Evolutionary conservation across 768 basidiomycete species (phyloP).

Genomic region (Boletus rufocinnamomeus): DNA sequence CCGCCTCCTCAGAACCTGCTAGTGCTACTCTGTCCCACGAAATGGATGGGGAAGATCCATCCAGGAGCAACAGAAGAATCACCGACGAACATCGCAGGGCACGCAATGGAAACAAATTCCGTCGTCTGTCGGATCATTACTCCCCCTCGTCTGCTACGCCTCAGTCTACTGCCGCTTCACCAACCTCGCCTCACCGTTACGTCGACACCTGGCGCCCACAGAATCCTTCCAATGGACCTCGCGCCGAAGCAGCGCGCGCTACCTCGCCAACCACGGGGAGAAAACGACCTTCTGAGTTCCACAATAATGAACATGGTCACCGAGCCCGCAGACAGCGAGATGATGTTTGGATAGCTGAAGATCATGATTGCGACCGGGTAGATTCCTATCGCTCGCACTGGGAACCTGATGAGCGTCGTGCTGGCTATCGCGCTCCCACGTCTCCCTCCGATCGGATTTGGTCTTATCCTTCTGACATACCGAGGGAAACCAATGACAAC

Average conservation of each 20-base stretch:
- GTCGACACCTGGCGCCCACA: constrained; percentile 11
- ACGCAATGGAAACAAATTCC: constrained; percentile 1
- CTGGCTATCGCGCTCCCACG: constrained; percentile 4
- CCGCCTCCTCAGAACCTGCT: constrained; percentile 15
- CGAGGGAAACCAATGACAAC: constrained; percentile 13
- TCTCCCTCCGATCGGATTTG: constrained; percentile 12
- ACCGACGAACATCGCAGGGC: constrained; percentile 14
- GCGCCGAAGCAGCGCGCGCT: constrained; percentile 22
- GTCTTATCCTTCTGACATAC: constrained; percentile 8
- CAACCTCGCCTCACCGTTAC: constrained; percentile 5
- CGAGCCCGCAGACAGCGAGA: constrained; percentile 28
- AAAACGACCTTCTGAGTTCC: constrained; percentile 26
- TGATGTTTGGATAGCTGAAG: constrained; percentile 21
- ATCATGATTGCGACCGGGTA: constrained; percentile 7
- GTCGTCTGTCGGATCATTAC: constrained; percentile 11
- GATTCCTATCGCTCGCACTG: constrained; percentile 8
- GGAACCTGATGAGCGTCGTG: constrained; percentile 19
- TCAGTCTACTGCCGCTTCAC: constrained; percentile 5
- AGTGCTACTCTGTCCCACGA: constrained; percentile 6
- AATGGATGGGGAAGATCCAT: constrained; percentile 11
- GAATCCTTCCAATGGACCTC: constrained; percentile 9
- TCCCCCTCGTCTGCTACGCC: constrained; percentile 9
- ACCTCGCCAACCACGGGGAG: constrained; percentile 17
- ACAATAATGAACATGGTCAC: constrained; percentile 22
- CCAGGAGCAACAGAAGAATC: constrained; percentile 9